Conservation (phyloP, 495 filamentous ascomycete genomes). For the Aspergillus incahuasiensis region DNA sequence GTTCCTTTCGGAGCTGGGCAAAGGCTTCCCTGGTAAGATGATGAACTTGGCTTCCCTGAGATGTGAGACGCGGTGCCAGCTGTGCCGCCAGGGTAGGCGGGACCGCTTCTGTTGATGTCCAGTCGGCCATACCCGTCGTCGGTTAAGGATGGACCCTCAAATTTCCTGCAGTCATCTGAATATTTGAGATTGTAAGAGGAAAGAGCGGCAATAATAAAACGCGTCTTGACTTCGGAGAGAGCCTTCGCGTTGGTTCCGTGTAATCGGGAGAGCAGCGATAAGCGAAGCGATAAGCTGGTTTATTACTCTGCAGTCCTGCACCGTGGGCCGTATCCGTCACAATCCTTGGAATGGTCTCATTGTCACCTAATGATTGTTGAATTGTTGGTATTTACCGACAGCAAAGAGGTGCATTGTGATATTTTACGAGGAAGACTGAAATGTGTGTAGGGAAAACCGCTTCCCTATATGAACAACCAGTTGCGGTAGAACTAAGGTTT, state of each 20-base stretch:
- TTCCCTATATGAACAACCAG: too few relatives aligned
- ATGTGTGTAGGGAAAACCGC: too few relatives aligned
- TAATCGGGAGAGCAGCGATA: not conserved
- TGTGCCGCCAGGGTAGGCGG: slow-evolving; percentile 68
- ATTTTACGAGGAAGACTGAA: too few relatives aligned
- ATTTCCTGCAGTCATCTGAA: slow-evolving; percentile 26
- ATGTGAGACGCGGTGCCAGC: slow-evolving; percentile 46
- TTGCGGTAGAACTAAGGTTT: too few relatives aligned
- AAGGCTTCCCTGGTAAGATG: slow-evolving; percentile 52
- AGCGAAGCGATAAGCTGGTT: not conserved
- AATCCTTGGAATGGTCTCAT: too few relatives aligned
- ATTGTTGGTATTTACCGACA: too few relatives aligned
- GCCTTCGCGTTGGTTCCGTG: not conserved
- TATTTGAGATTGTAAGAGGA: slow-evolving; percentile 19
- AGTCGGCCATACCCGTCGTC: slow-evolving; percentile 15
- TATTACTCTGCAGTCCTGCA: too few relatives aligned
- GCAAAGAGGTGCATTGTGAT: too few relatives aligned
- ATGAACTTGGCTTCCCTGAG: slow-evolving; percentile 38
- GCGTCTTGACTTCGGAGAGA: not conserved
- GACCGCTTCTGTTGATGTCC: slow-evolving; percentile 40
- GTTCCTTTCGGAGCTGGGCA: slow-evolving; percentile 59
- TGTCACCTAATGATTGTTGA: too few relatives aligned
- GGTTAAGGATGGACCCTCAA: slow-evolving; percentile 16
- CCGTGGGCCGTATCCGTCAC: too few relatives aligned
- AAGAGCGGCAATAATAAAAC: too few relatives aligned